Percentiles rank a stretch among this genome's conserved stretches.
These are phyloP conservation scores for Rubia occidens DNA, from an alignment of 305 asterid species.

Conservation along the genomic window DNA sequence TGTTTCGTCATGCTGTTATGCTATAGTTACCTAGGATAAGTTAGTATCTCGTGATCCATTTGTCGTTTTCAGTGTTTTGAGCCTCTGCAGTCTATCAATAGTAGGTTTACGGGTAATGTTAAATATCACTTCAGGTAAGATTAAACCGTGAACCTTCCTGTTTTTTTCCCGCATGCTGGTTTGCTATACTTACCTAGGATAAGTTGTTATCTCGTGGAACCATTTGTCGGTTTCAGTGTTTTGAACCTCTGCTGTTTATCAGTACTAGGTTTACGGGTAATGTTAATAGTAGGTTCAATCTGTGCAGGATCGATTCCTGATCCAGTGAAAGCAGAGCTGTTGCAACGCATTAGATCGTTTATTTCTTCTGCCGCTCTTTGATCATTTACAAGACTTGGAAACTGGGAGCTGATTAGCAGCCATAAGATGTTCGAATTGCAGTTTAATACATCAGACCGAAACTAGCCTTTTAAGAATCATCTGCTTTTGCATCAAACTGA, in stretches of 20 bases:
- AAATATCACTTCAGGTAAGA: no score
- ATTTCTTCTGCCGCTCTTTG: constrained; percentile 41
- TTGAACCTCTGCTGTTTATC: not conserved
- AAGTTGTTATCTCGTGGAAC: not conserved
- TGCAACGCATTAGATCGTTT: constrained; percentile 52
- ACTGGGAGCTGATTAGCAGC: not conserved
- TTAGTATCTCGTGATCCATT: not conserved
- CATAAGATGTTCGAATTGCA: constrained; percentile 4
- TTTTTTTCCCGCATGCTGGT: not conserved
- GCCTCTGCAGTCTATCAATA: not conserved
- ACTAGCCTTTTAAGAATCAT: not conserved
- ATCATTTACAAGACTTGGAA: constrained; percentile 8
- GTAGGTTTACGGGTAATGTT: not conserved
- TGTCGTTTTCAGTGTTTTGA: not conserved
- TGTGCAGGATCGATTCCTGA: constrained; percentile 61
- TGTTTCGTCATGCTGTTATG: not conserved
- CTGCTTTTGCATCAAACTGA: no score
- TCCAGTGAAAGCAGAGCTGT: constrained; percentile 57
- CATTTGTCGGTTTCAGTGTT: not conserved
- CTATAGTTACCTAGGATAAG: not conserved
- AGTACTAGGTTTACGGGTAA: not conserved
- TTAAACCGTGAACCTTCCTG: not conserved
- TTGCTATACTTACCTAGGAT: not conserved
- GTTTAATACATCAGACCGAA: not conserved
- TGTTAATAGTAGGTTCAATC: not conserved